Evolutionary conservation across 495 filamentous ascomycete genomes (phyloP).

Genomic region (Cudoniella acicularis): DNA sequence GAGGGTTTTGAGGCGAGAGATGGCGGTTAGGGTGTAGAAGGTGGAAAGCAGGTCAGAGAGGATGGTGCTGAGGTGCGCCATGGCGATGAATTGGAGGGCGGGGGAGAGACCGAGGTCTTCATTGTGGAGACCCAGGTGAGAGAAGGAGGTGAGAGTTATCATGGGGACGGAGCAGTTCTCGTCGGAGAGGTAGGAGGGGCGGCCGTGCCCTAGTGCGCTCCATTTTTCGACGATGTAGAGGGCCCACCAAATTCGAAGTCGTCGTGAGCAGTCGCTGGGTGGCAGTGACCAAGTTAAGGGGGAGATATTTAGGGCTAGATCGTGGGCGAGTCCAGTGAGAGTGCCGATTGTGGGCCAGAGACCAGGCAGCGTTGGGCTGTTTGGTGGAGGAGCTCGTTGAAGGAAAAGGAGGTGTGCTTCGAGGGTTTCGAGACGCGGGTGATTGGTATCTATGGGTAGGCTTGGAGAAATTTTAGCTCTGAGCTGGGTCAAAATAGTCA

Average conservation of each 20-base stretch:
- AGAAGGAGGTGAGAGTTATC: conserved; percentile 49
- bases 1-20: conserved; percentile 42
- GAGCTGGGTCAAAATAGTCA: not conserved
- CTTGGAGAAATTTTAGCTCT: not conserved
- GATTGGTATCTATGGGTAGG: conserved; percentile 7
- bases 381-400: not conserved
- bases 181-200: conserved; percentile 51
- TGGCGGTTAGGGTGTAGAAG: conserved; percentile 57
- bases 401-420: conserved; percentile 13
- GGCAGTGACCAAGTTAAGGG: conserved; percentile 53
- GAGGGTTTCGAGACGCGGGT: conserved; percentile 14
- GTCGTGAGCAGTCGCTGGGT: conserved; percentile 49
- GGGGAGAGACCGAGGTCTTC: conserved; percentile 43
- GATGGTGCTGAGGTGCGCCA: conserved; percentile 56
- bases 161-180: conserved; percentile 56
- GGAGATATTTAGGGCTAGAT: conserved; percentile 55
- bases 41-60: conserved; percentile 57
- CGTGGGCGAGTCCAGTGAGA: conserved; percentile 50
- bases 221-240: conserved; percentile 60
- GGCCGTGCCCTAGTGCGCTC: conserved; percentile 52
- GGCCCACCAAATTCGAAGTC: conserved; percentile 57
- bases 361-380: not conserved
- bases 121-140: conserved; percentile 34
- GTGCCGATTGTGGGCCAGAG: conserved; percentile 7
- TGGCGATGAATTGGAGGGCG: conserved; percentile 50